Evolutionary conservation across 306 rosid species (phyloP).

Genomic region (Prunus kanzakura): DNA sequence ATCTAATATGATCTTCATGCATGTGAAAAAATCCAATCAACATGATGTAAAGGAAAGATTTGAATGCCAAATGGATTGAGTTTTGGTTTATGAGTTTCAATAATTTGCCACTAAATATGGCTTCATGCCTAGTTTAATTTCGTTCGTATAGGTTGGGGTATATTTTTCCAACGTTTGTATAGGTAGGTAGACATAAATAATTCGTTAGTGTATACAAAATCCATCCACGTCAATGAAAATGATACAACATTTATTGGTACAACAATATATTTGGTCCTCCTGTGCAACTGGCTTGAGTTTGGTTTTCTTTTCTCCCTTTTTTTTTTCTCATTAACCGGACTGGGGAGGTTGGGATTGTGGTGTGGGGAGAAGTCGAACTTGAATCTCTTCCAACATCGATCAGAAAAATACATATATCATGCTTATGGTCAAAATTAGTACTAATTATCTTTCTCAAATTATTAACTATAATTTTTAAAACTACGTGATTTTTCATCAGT

Average conservation of each 20-base stretch:
- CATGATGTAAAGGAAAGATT: not conserved
- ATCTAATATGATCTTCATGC: not conserved
- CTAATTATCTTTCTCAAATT: too few relatives aligned
- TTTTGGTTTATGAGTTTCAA: not conserved
- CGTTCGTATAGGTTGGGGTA: too few relatives aligned
- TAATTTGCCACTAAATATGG: not conserved
- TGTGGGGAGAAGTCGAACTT: too few relatives aligned
- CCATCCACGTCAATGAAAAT: too few relatives aligned
- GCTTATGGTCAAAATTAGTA: too few relatives aligned
- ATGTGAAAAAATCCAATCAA: not conserved
- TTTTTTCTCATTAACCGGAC: not conserved
- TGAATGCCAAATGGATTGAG: not conserved
- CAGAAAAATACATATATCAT: too few relatives aligned
- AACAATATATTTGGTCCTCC: not conserved
- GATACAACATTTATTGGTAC: not conserved
- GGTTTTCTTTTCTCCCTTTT: not conserved
- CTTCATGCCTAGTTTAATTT: not conserved
- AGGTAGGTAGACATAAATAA: slow-evolving; percentile 10
- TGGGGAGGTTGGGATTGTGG: too few relatives aligned
- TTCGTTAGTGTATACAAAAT: not conserved
- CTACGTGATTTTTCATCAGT: too few relatives aligned
- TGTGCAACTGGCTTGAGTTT: not conserved
- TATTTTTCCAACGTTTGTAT: not conserved
- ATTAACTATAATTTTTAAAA: too few relatives aligned
- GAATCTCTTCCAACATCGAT: too few relatives aligned